Percentiles rank a stretch among this genome's conserved stretches.
phyloP scores from a whole-genome alignment of 768 basidiomycete genomes.

The Tricholoma hemisulphureum region DNA sequence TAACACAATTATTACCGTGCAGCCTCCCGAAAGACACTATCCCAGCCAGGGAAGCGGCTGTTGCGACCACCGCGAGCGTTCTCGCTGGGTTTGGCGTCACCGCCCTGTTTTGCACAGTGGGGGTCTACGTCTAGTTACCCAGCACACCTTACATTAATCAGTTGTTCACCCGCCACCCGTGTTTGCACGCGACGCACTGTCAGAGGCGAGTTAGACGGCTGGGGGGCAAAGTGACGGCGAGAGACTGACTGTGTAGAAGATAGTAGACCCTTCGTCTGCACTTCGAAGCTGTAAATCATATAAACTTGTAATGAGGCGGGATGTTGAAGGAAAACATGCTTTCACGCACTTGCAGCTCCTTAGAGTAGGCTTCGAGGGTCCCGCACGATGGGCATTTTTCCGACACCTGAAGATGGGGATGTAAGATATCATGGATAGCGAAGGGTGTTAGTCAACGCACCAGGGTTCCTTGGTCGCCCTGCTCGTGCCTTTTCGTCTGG shows the following conservation, averaged over 20 bases:
- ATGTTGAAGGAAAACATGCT: neutral
- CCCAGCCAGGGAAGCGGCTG: slow-evolving; percentile 62
- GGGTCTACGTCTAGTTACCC: slow-evolving; percentile 71
- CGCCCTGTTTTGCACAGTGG: slow-evolving; percentile 81
- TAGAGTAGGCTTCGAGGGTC: slow-evolving; percentile 81
- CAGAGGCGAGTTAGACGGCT: slow-evolving; percentile 12
- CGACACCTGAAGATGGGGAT: slow-evolving; percentile 55
- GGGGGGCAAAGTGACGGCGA: neutral
- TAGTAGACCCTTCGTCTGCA: slow-evolving; percentile 92
- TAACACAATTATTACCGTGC: slow-evolving; percentile 12
- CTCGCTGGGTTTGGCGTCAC: slow-evolving; percentile 89
- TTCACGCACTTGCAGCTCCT: slow-evolving; percentile 75
- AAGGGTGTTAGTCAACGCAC: slow-evolving; percentile 24
- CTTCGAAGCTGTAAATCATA: slow-evolving; percentile 64
- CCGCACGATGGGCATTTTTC: slow-evolving; percentile 91
- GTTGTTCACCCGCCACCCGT: slow-evolving; percentile 84
- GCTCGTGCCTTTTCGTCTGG: slow-evolving; percentile 75
- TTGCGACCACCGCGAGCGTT: slow-evolving; percentile 70
- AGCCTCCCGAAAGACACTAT: slow-evolving; percentile 75
- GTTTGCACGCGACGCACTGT: slow-evolving; percentile 73
- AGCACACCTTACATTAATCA: too few relatives aligned
- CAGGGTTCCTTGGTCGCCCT: slow-evolving; percentile 61
- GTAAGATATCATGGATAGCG: neutral
- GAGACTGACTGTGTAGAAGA: slow-evolving; percentile 83
- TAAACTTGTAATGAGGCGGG: neutral